phyloP scores from a whole-genome alignment of 345 rosid genomes.

The Dovyalis caffra region DNA sequence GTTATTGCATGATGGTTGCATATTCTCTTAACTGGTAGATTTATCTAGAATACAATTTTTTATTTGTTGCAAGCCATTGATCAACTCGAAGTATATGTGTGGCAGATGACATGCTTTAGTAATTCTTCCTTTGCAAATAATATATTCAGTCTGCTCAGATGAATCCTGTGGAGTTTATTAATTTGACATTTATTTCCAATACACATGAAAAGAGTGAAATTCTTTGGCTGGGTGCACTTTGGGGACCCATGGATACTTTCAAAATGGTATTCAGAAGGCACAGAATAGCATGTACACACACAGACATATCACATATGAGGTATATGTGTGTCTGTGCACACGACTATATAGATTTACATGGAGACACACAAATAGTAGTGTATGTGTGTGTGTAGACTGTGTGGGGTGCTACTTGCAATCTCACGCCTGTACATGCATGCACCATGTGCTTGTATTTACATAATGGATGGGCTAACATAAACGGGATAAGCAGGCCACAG shows the following conservation, averaged over 20 bases:
- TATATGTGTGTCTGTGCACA: neutral
- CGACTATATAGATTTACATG: neutral
- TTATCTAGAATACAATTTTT: neutral
- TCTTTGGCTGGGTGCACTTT: neutral
- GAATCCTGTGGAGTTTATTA: neutral
- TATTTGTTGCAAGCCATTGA: neutral
- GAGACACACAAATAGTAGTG: neutral
- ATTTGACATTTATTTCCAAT: neutral
- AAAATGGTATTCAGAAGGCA: neutral
- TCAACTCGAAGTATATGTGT: neutral
- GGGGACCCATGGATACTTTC: neutral
- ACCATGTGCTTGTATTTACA: neutral
- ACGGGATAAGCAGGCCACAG: neutral
- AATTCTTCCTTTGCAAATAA: neutral
- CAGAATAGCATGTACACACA: neutral
- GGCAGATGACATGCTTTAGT: neutral
- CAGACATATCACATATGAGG: neutral
- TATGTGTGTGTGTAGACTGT: too few species aligned
- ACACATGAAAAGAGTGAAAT: neutral
- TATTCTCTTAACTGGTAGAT: neutral
- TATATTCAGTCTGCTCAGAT: neutral
- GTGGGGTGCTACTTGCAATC: neutral
- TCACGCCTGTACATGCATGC: neutral
- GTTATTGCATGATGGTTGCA: conserved; percentile 4
- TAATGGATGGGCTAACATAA: neutral